A percentile compares a stretch with the other conserved stretches of the same genome.
phyloP scores from a whole-genome alignment of 495 filamentous ascomycete genomes.

The Hypoxylon rickii region DNA sequence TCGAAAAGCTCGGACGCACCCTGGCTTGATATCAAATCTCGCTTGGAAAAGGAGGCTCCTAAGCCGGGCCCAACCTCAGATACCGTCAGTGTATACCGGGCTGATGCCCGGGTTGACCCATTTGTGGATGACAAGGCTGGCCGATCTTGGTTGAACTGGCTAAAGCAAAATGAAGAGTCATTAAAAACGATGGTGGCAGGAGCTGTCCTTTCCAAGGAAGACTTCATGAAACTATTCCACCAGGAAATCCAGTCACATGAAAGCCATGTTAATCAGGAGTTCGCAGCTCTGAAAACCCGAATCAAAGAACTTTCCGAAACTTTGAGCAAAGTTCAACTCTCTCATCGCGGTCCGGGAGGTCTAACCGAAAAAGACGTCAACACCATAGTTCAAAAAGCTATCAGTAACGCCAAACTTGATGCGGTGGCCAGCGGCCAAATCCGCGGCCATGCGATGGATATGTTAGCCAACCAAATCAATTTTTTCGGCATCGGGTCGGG shows the following conservation, averaged over 20 bases:
- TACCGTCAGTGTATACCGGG: too few relatives aligned
- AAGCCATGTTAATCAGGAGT: conserved; percentile 35
- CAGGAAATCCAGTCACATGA: conserved; percentile 17
- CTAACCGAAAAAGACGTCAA: conserved; percentile 35
- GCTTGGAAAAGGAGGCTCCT: conserved; percentile 24
- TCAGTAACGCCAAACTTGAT: conserved; percentile 43
- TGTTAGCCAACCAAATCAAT: conserved; percentile 47
- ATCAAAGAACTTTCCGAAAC: conserved; percentile 14
- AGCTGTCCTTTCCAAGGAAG: conserved; percentile 34
- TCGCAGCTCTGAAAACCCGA: conserved; percentile 25
- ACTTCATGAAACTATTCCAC: conserved; percentile 36
- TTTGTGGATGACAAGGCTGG: neutral
- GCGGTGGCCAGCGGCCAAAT: conserved; percentile 38
- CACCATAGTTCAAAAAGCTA: conserved; percentile 37
- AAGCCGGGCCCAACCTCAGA: too few relatives aligned
- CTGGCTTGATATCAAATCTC: conserved; percentile 43
- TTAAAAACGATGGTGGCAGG: conserved; percentile 31
- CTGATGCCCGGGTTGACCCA: too few relatives aligned
- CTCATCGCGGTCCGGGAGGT: neutral
- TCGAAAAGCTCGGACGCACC: conserved; percentile 39
- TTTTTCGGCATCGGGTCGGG: conserved; percentile 45
- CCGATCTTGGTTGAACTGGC: conserved; percentile 29
- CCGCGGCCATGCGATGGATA: conserved; percentile 25
- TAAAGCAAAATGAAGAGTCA: conserved; percentile 40
- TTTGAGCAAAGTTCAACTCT: conserved; percentile 10